These are phyloP conservation scores for Citrullus colocynthis DNA, from an alignment of 306 rosid species.

Conservation along the genomic window DNA sequence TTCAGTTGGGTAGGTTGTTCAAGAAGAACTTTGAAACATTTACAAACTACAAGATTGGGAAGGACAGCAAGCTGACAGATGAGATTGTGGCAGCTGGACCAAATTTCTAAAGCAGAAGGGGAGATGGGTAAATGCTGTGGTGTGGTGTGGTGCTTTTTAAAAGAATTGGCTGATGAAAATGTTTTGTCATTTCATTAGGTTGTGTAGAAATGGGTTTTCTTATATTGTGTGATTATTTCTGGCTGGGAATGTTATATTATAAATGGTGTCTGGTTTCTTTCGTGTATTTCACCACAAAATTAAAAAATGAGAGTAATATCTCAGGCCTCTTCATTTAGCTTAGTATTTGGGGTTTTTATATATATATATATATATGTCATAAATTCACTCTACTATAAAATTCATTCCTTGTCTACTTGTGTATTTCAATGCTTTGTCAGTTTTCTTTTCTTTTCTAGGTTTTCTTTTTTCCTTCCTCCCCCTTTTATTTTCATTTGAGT, in stretches of 20 bases:
- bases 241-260: neutral
- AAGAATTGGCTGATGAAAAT: neutral
- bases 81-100: constrained; percentile 87
- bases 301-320: neutral
- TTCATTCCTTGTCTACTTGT: neutral
- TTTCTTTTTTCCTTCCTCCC: too few relatives aligned
- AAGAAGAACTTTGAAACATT: constrained; percentile 63
- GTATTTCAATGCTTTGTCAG: neutral
- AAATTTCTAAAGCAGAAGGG: constrained; percentile 19
- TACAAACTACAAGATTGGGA: constrained; percentile 44
- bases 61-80: constrained; percentile 38
- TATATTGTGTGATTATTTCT: neutral
- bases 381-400: neutral
- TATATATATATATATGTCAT: neutral
- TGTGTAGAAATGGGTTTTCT: neutral
- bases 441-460: too few relatives aligned
- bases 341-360: neutral
- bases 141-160: neutral
- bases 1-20: constrained; percentile 62
- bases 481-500: too few relatives aligned
- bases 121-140: neutral
- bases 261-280: neutral
- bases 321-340: neutral
- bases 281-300: neutral
- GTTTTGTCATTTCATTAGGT: neutral